Evolutionary conservation across 257 asterid species (phyloP).

Genomic region (Coffea canephora): DNA sequence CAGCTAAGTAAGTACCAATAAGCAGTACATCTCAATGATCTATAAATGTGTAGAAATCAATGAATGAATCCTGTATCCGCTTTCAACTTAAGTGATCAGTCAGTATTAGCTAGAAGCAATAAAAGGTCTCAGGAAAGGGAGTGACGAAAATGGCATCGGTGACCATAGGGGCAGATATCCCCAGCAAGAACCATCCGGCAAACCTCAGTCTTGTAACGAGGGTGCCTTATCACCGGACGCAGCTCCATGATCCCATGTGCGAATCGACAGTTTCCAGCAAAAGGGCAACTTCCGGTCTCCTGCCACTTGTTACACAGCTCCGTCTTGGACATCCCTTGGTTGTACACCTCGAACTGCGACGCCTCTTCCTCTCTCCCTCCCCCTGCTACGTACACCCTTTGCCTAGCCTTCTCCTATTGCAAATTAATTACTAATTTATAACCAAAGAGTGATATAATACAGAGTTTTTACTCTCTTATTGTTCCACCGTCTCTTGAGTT

Average conservation of each 20-base stretch:
- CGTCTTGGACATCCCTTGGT: neutral
- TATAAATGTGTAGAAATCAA: too few species aligned
- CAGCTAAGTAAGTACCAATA: neutral
- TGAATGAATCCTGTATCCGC: neutral
- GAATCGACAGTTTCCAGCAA: neutral
- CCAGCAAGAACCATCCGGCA: neutral
- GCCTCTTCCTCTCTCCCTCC: neutral
- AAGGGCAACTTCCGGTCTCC: neutral
- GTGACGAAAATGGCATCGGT: neutral
- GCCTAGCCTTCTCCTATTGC: neutral
- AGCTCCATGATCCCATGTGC: neutral
- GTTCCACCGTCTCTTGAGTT: neutral
- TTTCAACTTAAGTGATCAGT: neutral
- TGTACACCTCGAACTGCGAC: neutral
- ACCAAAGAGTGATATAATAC: too few species aligned
- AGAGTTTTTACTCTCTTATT: too few species aligned
- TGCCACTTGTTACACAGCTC: constrained; percentile 3
- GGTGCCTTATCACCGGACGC: neutral
- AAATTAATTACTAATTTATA: too few species aligned
- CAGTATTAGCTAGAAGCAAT: too few species aligned
- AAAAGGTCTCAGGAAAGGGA: neutral
- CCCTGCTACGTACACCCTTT: neutral
- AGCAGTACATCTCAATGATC: neutral
- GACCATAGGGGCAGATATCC: neutral
- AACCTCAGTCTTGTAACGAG: neutral